Base-by-base conservation (phyloP, 2,329 filamentous ascomycete species). In the Colletotrichum coccodes region DNA sequence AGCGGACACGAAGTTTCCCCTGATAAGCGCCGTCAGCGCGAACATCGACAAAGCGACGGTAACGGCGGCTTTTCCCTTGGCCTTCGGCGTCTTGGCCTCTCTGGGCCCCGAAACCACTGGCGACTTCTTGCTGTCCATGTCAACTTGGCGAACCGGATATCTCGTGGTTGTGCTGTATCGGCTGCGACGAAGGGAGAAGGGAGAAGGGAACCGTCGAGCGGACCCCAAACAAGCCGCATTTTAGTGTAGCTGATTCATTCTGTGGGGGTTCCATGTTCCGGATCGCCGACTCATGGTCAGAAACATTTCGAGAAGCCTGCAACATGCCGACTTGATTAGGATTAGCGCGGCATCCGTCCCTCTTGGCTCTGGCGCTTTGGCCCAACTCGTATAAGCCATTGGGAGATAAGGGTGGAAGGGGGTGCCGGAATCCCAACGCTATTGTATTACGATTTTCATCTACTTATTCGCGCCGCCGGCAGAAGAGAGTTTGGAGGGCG, bases 211-310 rank as follows among this genome's bases (percentile, higher is more conserved):
- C 18, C 14, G 28, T 34, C 46, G 38, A 54, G 49, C 28, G 30
- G 42, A n/a, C 38, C 6, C 49, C 14, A 21, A 12, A n/a, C 16
- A 18, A 6, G 34, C 21, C 46, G 11, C 30, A 21, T 59, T 53
- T 54, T 42, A 47, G 34, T 44, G n/a, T 38, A 65, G 16, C 54
- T 50, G 53, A 46, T 64, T 50, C 34, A 36, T 42, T 64, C 46
- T 28, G 60, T 56, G 54, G 61, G 54, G 54, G 40, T 28, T 40
- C 53, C 12, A 36, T 44, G 38, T 36, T 16, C 49, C 49, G 49
- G 61, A 68, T 65, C 61, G 56, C 65, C 54, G 54, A 56, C 54
- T 63, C 63, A 42, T 64, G 47, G 54, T 54, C 54, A 34, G 26
- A 42, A 46, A 53, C 28, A 68, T 26, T 34, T 30, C 28, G 21